Conservation (phyloP, 163 green algal species). For the Prototheca stagnorum region DNA sequence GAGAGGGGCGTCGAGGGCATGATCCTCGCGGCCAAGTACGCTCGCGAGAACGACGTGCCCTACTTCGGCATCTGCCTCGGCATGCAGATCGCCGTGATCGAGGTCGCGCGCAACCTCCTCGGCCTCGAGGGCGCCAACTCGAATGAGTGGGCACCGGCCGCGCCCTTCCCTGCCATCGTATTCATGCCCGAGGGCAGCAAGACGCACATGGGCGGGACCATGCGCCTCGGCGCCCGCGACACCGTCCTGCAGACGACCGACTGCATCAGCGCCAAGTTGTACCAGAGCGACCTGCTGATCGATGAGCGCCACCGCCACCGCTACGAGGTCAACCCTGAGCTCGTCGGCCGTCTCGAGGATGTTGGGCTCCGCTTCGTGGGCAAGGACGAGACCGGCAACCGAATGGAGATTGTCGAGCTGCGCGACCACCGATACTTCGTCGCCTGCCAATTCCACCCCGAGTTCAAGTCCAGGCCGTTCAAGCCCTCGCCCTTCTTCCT, state of each 20-base stretch:
- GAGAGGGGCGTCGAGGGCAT: slow-evolving; percentile 87
- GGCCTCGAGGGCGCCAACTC: slow-evolving; percentile 65
- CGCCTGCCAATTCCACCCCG: slow-evolving; percentile 64
- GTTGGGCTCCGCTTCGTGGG: slow-evolving; percentile 88
- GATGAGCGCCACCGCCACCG: slow-evolving; percentile 91
- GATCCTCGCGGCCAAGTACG: slow-evolving; percentile 80
- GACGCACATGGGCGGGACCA: slow-evolving; percentile 90
- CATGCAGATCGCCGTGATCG: slow-evolving; percentile 96
- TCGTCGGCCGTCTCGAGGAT: slow-evolving; percentile 72
- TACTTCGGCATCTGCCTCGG: slow-evolving; percentile 98
- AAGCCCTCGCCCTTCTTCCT: slow-evolving; percentile 82
- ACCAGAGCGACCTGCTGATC: slow-evolving; percentile 61
- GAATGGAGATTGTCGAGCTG: slow-evolving; percentile 94
- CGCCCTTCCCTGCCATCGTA: slow-evolving; percentile 62
- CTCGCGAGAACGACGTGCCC: slow-evolving; percentile 54
- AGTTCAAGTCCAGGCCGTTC: slow-evolving; percentile 79
- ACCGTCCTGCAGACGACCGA: slow-evolving; percentile 76
- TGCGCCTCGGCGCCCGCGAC: slow-evolving; percentile 73
- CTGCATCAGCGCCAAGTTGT: slow-evolving; percentile 86
- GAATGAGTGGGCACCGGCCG: slow-evolving; percentile 77
- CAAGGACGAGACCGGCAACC: slow-evolving; percentile 76
- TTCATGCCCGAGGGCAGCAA: slow-evolving; percentile 82
- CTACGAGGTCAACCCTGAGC: slow-evolving; percentile 95
- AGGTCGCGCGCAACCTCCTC: slow-evolving; percentile 91
- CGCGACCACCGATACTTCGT: slow-evolving; percentile 39